Base-by-base conservation (phyloP, 2,329 filamentous ascomycete species). In the Colletotrichum coccodes region DNA sequence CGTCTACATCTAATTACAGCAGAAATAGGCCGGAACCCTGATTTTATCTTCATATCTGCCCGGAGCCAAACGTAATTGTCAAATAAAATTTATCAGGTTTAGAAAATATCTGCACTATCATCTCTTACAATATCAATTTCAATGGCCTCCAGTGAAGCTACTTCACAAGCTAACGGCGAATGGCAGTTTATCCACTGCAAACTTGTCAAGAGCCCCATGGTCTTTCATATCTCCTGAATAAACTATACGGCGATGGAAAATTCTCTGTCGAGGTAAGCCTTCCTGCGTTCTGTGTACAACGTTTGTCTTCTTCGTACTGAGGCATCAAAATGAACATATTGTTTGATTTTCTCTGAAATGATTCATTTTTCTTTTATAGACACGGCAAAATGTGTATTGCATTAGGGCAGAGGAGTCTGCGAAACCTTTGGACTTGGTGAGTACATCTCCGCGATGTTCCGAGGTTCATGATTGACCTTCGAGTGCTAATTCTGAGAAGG, bases 151-250 rank as follows among this genome's bases (percentile, higher is more conserved):
- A 42, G 18, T 16, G 16, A 14, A 18, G 8, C 16, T 42, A 6
- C 38, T 42, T 44, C 40, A 32, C 6, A 16, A 32, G 14, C 12
- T 8, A 50, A 47, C 64, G 11, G 54, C 46, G 8, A 57, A 66
- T 36, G 70, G 59, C 12, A 38, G 34, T 14, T 64, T 36, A 6
- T 70, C 32, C 38, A 71, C 62, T 52, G 46, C 64, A 50, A 50
- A 26, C 47, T 50, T 14, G 47, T 50, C 16, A 32, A 18, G 30
- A 50, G 47, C 26, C 47, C 47, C 6, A 12, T 30, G 16, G 47
- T 6, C 47, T 28, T 56, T 72, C 28, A 38, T 50, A 57, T 9
- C 63, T 60, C n/a, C 68, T 59, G 64, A 61, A 58, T 40, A 40
- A 40, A 3, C 64, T 50, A 1, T 50, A 50, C 14, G 47, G 47